phyloP scores from a whole-genome alignment of 257 asterid species.

The Gentiana straminea region DNA sequence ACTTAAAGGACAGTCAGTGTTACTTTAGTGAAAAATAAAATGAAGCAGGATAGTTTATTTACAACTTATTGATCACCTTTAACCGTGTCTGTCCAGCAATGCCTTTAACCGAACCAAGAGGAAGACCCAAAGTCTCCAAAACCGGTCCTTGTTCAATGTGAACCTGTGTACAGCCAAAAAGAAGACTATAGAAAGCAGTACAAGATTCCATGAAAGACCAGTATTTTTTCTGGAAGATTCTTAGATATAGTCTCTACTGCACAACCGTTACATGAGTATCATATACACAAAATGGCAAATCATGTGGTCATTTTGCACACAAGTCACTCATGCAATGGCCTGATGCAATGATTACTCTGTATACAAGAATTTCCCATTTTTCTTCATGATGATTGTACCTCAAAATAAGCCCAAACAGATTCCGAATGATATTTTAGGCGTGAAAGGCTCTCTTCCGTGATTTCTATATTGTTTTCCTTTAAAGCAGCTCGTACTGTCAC shows the following conservation, averaged over 20 bases:
- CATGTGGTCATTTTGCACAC: no score
- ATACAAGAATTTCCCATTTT: no score
- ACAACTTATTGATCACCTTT: conserved; percentile 31
- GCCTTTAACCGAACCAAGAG: conserved; percentile 86
- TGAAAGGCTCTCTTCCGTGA: conserved; percentile 59
- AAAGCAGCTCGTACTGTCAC: conserved; percentile 87
- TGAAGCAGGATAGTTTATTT: no score
- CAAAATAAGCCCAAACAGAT: conserved; percentile 81
- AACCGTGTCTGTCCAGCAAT: conserved; percentile 96
- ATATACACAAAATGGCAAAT: no score
- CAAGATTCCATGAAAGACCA: no score
- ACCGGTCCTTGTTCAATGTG: conserved; percentile 99
- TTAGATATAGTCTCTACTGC: no score
- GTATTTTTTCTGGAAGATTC: no score
- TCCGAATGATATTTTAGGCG: conserved; percentile 78
- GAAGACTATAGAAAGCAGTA: no score
- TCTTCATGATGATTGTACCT: conserved; percentile 30
- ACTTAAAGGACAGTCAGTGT: background rate
- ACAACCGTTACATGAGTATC: no score
- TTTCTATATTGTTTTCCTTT: conserved; percentile 53
- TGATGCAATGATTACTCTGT: no score
- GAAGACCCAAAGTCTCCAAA: conserved; percentile 78
- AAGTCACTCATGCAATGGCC: no score
- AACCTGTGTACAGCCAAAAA: conserved; percentile 34
- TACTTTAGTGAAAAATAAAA: no score